Evolutionary conservation across 2,329 filamentous ascomycete genomes (phyloP), one percentile per base, ranked within the genome.

Genomic region (Nemania sp.): DNA sequence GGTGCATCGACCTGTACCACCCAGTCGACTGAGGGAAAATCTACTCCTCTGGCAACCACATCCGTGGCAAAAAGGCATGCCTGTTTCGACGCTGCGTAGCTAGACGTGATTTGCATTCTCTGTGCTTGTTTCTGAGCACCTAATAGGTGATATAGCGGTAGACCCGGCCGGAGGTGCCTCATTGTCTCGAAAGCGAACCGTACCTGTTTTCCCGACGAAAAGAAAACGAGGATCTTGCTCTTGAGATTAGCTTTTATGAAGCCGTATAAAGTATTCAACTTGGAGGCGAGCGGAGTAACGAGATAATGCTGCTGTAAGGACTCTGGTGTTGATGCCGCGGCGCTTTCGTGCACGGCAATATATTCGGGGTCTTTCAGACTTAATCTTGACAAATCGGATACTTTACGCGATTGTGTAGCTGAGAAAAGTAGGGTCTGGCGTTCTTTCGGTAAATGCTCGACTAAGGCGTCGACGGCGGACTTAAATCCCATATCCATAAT

Each of bases 401-500:
- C 93, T 77, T 92, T 93, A 77, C 94, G 97, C 72, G 94, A 98
- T 80, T 99, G 96, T 0, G 96, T 99, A 0, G 96, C 96, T 77
- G 93, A 97, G 84, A 98, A 99, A 10, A 99, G 88, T 77, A 99
- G 86, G 0, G 96, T 99, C 81, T 99, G 96, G 69, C 96, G 87
- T 29, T 91, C 84, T 74, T 89, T 90, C 0, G 96, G 96, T 1
- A 99, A 84, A 78, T 98, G 97, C 69, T 97, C 94, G 29, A 99
- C 82, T 58, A 99, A 92, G 0, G 96, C 96, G 80, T 99, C 96
- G 3, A 99, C 90, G 0, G 93, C 93, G 5, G 86, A 85, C 80
- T 97, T 91, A 79, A 99, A 99, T 5, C 96, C 96, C 93, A 98
- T 96, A 77, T 99, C 96, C 87, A 99, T 90, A 76, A 98, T 98